These are phyloP conservation scores for Fusarium heterosporum DNA, from an alignment of 2,329 filamentous ascomycete species.

Conservation along the genomic window DNA sequence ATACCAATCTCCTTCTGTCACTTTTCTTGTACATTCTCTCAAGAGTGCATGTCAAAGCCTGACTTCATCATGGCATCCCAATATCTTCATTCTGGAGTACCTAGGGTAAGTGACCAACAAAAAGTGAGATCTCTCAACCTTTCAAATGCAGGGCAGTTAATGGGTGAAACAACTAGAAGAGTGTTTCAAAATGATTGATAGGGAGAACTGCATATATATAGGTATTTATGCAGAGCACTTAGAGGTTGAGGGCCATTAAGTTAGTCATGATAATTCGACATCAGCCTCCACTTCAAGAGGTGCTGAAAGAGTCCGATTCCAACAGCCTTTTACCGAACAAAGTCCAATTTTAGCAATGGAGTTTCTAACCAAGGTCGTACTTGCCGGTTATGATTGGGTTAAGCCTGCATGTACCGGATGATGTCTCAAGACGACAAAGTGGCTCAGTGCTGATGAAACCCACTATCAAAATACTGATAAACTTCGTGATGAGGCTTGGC, in stretches of 20 bases:
- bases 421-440: constrained; percentile 19
- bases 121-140: background rate
- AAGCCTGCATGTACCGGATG: background rate
- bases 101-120: constrained; percentile 1
- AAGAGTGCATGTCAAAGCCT: background rate
- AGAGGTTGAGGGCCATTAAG: background rate
- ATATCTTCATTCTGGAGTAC: background rate
- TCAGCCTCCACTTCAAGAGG: constrained; percentile 14
- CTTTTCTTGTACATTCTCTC: background rate
- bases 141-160: background rate
- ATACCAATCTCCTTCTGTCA: background rate
- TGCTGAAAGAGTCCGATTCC: background rate
- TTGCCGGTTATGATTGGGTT: background rate
- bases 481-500: constrained; percentile 24
- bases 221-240: background rate
- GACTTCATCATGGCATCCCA: background rate
- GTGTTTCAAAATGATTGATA: background rate
- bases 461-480: constrained; percentile 26
- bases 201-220: background rate
- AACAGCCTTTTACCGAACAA: background rate
- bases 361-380: background rate
- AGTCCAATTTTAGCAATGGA: background rate
- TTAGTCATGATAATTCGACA: constrained; percentile 9
- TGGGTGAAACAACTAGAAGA: background rate
- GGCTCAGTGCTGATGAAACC: background rate